A percentile compares a stretch with the other conserved stretches of the same genome.
Evolutionary conservation across 139 green algal genomes (phyloP).

Genomic region (Coccomyxa sp.): DNA sequence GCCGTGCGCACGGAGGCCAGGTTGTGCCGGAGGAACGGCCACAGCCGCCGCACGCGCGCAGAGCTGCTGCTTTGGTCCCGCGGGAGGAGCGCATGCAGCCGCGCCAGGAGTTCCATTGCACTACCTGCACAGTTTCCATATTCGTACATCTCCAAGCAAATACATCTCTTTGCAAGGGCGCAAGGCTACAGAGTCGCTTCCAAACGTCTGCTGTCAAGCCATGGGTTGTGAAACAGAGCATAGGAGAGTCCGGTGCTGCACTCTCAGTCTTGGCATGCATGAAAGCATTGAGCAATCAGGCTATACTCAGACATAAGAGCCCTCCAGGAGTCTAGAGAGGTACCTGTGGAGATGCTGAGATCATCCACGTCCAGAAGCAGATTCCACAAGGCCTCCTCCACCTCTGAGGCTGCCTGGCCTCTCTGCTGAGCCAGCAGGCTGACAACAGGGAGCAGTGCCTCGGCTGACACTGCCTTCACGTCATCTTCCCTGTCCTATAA

Average conservation of each 20-base stretch:
- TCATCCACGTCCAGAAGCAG: constrained; percentile 78
- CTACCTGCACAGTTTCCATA: constrained; percentile 11
- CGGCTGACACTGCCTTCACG: constrained; percentile 86
- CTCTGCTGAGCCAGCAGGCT: constrained; percentile 27
- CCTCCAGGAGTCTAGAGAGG: too few relatives aligned
- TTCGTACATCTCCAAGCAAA: neutral
- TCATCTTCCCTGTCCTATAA: constrained; percentile 80
- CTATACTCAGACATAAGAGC: too few relatives aligned
- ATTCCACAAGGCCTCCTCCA: constrained; percentile 66
- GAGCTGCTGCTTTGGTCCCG: neutral
- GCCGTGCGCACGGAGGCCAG: constrained; percentile 69
- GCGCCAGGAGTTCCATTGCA: constrained; percentile 72
- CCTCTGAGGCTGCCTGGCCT: constrained; percentile 10
- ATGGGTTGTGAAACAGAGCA: too few relatives aligned
- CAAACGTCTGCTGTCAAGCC: neutral
- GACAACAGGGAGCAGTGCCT: constrained; percentile 79
- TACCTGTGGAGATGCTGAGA: constrained; percentile 69
- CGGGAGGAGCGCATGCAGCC: constrained; percentile 42
- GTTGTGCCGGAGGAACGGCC: constrained; percentile 77
- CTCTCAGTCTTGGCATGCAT: too few relatives aligned
- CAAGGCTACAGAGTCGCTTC: neutral
- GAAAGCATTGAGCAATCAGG: too few relatives aligned
- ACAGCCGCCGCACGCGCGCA: constrained; percentile 66
- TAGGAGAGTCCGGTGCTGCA: too few relatives aligned
- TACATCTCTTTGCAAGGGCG: neutral